Conservation (phyloP, 2,329 filamentous ascomycete species). For the Aspergillus puulaauensis region DNA sequence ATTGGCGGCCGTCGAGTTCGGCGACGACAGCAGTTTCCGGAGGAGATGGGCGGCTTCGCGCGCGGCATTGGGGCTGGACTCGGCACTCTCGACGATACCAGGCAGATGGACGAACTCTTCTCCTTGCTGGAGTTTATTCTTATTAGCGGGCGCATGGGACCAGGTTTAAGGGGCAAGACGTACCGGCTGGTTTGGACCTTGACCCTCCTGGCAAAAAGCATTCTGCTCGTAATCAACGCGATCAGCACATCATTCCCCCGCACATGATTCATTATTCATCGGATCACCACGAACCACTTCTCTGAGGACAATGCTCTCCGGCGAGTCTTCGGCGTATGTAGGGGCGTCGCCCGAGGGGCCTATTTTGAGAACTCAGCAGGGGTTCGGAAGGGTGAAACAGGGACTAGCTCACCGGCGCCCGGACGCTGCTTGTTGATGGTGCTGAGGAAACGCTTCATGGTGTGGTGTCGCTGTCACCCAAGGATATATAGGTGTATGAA, state of each 20-base stretch:
- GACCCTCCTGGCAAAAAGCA: constrained; percentile 76
- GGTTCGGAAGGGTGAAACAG: constrained; percentile 1
- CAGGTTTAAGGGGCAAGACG: constrained; percentile 9
- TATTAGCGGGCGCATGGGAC: background rate
- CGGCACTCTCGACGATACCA: constrained; percentile 89
- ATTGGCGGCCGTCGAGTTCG: constrained; percentile 59
- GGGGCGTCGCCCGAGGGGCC: constrained; percentile 21
- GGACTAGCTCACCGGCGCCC: constrained; percentile 31
- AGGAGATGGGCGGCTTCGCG: constrained; percentile 77
- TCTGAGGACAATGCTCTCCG: constrained; percentile 39
- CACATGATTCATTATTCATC: background rate
- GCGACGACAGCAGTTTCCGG: constrained; percentile 75
- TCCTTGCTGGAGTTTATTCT: constrained; percentile 52
- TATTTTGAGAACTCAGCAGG: constrained; percentile 14
- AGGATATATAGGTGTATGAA: background rate
- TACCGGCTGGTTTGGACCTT: constrained; percentile 57
- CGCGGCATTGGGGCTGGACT: constrained; percentile 84
- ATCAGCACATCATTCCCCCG: constrained; percentile 1
- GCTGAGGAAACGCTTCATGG: constrained; percentile 40
- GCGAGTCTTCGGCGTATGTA: constrained; percentile 35
- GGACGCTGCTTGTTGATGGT: constrained; percentile 32
- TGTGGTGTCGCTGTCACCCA: background rate
- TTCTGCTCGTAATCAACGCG: constrained; percentile 49
- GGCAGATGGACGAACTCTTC: constrained; percentile 92
- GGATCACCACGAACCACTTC: constrained; percentile 38